These are phyloP conservation scores for Candida saitoana DNA, from an alignment of 805 yeast species.

Conservation along the genomic window DNA sequence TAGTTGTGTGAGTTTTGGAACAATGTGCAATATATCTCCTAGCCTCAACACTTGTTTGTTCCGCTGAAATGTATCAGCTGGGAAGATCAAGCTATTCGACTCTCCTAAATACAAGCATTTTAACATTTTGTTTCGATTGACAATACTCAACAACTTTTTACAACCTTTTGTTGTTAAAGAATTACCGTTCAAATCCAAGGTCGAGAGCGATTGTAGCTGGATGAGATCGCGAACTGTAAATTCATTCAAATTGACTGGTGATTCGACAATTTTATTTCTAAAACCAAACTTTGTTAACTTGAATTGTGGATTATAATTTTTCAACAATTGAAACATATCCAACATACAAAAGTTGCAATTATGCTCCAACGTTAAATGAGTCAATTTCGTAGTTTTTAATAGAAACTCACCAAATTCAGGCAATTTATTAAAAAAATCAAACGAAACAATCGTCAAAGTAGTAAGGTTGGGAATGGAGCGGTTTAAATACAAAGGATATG, in stretches of 20 bases:
- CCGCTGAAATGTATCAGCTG: conserved; percentile 15
- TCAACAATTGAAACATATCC: conserved; percentile 24
- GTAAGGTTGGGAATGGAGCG: conserved; percentile 20
- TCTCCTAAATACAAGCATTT: conserved; percentile 32
- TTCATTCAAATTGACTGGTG: conserved; percentile 24
- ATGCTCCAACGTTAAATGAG: conserved; percentile 28
- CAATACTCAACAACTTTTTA: conserved; percentile 33
- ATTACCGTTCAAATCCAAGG: conserved; percentile 37
- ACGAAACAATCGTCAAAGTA: conserved; percentile 27
- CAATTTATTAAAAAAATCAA: conserved; percentile 24
- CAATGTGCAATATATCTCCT: conserved; percentile 15
- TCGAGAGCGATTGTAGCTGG: conserved; percentile 18
- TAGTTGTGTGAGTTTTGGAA: conserved; percentile 19
- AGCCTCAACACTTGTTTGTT: conserved; percentile 12
- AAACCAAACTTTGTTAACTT: conserved; percentile 22
- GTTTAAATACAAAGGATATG: conserved; percentile 22
- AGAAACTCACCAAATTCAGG: conserved; percentile 27
- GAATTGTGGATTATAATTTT: conserved; percentile 26
- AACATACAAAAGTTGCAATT: conserved; percentile 25
- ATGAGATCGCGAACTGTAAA: conserved; percentile 19
- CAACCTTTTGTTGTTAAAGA: conserved; percentile 40
- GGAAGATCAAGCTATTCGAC: conserved; percentile 27
- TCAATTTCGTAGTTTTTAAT: conserved; percentile 14
- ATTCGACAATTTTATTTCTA: conserved; percentile 23
- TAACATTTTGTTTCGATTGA: conserved; percentile 25